phyloP scores from a whole-genome alignment of 2,329 filamentous ascomycete species.

The Calonectria fujianensis region DNA sequence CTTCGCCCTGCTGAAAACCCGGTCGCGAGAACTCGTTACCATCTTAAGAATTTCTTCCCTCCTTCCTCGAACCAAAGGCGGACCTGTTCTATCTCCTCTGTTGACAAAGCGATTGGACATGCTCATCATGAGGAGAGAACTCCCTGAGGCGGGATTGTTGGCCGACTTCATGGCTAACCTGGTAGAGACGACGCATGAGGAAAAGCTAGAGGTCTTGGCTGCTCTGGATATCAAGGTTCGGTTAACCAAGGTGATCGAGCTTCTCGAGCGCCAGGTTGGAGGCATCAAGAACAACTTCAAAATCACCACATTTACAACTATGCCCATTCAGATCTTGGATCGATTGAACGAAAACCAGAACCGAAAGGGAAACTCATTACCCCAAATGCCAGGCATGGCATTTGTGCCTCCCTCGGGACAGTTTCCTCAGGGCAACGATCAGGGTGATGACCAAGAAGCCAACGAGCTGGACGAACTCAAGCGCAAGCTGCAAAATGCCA shows the following conservation, averaged over 20 bases:
- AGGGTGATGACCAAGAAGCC: slow-evolving; percentile 84
- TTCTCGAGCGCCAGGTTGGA: slow-evolving; percentile 87
- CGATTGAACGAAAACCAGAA: slow-evolving; percentile 67
- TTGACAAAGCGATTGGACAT: slow-evolving; percentile 90
- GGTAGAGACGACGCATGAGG: slow-evolving; percentile 89
- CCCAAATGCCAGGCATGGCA: slow-evolving; percentile 64
- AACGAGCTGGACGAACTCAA: slow-evolving; percentile 95
- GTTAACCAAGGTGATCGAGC: slow-evolving; percentile 86
- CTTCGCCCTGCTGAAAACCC: slow-evolving; percentile 87
- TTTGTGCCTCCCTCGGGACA: slow-evolving; percentile 60
- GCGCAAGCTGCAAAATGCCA: slow-evolving; percentile 88
- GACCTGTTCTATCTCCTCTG: slow-evolving; percentile 84
- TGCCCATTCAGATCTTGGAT: slow-evolving; percentile 77
- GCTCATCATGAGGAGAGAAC: slow-evolving; percentile 88
- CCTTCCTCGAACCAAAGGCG: slow-evolving; percentile 80
- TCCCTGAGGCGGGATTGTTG: slow-evolving; percentile 87
- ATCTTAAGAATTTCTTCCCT: slow-evolving; percentile 89
- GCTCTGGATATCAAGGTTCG: slow-evolving; percentile 86
- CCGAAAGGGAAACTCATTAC: slow-evolving; percentile 56
- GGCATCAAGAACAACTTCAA: slow-evolving; percentile 91
- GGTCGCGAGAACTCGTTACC: slow-evolving; percentile 90
- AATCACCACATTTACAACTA: slow-evolving; percentile 85
- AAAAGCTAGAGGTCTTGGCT: slow-evolving; percentile 91
- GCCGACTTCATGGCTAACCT: slow-evolving; percentile 99
- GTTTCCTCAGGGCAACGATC: slow-evolving; percentile 67